A percentile compares a stretch with the other conserved stretches of the same genome.
These are phyloP conservation scores for Trichoderma lentiforme DNA, from an alignment of 2,329 filamentous ascomycete species.

Conservation along the genomic window DNA sequence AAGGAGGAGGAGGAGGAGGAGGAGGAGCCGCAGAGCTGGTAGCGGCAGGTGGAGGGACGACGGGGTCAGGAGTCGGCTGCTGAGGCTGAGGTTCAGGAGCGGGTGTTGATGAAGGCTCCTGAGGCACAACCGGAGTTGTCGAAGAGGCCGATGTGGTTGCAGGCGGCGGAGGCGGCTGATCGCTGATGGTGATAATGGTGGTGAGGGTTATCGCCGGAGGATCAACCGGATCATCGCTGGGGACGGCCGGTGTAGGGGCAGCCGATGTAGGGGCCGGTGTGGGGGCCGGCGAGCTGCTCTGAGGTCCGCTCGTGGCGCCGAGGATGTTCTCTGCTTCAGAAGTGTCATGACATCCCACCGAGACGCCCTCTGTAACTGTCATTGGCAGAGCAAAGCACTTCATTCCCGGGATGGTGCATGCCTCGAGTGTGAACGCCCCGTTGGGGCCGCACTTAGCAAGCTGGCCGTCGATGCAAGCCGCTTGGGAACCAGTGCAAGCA, in stretches of 20 bases:
- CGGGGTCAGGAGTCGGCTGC: not conserved
- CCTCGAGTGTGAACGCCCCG: constrained; percentile 42
- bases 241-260: constrained; percentile 18
- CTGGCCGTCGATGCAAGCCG: constrained; percentile 52
- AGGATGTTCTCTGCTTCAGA: constrained; percentile 42
- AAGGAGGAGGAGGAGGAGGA: constrained; percentile 14
- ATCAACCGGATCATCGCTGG: not conserved
- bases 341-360: constrained; percentile 46
- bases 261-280: not conserved
- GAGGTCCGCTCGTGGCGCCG: constrained; percentile 25
- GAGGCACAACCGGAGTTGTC: not conserved
- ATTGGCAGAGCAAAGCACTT: constrained; percentile 55
- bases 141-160: constrained; percentile 11
- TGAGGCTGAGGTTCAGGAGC: not conserved
- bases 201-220: constrained; percentile 29
- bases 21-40: constrained; percentile 19
- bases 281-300: not conserved
- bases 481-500: constrained; percentile 45
- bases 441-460: constrained; percentile 43
- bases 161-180: constrained; percentile 17
- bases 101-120: not conserved
- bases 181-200: constrained; percentile 30
- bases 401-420: constrained; percentile 33
- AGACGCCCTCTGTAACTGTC: constrained; percentile 45
- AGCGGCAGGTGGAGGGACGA: not conserved